phyloP scores from a whole-genome alignment of 305 asterid species.

The Nicotiana rustica region DNA sequence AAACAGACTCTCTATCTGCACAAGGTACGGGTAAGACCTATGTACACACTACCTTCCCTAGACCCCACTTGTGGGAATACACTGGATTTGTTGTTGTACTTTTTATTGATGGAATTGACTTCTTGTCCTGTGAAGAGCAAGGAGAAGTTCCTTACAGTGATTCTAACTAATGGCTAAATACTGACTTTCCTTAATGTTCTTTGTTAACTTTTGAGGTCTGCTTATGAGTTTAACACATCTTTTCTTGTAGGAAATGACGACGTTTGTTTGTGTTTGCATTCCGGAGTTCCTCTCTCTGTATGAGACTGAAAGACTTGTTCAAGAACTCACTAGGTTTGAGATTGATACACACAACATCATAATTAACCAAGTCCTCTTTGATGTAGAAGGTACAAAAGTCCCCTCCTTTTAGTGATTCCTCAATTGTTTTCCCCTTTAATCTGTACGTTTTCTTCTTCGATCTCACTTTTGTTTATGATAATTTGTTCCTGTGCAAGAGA shows the following conservation, averaged over 20 bases:
- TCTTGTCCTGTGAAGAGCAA: neutral
- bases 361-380: slow-evolving; percentile 89
- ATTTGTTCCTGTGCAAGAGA: neutral
- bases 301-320: slow-evolving; percentile 93
- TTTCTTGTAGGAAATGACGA: slow-evolving; percentile 78
- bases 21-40: too few species aligned
- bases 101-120: too few species aligned
- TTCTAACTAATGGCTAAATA: neutral
- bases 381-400: slow-evolving; percentile 80
- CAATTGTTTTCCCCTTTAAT: neutral
- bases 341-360: slow-evolving; percentile 91
- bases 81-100: too few species aligned
- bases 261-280: slow-evolving; percentile 91
- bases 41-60: too few species aligned
- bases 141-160: neutral
- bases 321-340: slow-evolving; percentile 92
- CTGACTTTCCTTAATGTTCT: neutral
- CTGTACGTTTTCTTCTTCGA: neutral
- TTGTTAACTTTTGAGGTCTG: neutral
- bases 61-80: too few species aligned
- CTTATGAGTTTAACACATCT: neutral
- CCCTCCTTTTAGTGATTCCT: neutral
- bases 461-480: neutral
- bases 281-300: slow-evolving; percentile 94
- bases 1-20: too few species aligned